These are phyloP conservation scores for Vaccinium darrowii DNA, from an alignment of 148 eudicot species.

Conservation along the genomic window DNA sequence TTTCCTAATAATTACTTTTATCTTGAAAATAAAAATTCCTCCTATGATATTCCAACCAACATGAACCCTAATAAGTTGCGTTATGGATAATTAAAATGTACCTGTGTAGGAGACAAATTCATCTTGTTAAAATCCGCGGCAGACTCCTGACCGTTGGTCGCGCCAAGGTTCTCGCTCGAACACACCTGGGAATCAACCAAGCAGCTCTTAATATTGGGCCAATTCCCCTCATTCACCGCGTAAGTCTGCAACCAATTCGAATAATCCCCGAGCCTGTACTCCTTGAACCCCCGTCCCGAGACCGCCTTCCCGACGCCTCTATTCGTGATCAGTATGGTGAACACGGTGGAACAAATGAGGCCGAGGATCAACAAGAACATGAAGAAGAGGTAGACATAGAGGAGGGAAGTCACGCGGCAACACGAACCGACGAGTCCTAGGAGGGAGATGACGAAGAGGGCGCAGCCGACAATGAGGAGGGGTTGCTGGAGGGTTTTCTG, in stretches of 20 bases:
- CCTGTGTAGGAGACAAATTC: constrained; percentile 12
- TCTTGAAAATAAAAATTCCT: background rate
- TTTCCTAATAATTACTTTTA: background rate
- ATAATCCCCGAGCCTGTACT: constrained; percentile 34
- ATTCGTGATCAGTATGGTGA: constrained; percentile 34
- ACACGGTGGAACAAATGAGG: constrained; percentile 19
- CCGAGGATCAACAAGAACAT: constrained; percentile 26
- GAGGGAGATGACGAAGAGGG: constrained; percentile 28
- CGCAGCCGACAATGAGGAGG: constrained; percentile 20
- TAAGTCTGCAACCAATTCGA: constrained; percentile 40
- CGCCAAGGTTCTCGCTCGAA: background rate
- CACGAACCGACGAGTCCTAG: constrained; percentile 34
- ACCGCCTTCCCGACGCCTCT: constrained; percentile 24
- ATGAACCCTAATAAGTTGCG: background rate
- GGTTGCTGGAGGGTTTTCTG: constrained; percentile 29
- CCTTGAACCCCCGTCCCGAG: constrained; percentile 23
- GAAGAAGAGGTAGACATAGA: constrained; percentile 32
- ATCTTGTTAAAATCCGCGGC: background rate
- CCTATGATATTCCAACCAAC: background rate
- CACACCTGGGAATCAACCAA: constrained; percentile 28
- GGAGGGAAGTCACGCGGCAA: constrained; percentile 15
- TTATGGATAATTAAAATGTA: background rate
- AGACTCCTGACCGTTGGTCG: background rate
- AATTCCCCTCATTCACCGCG: constrained; percentile 27
- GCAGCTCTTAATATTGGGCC: constrained; percentile 38